These are phyloP conservation scores for Botrytis elliptica DNA, from an alignment of 2,329 filamentous ascomycete genomes.

Conservation along the genomic window DNA sequence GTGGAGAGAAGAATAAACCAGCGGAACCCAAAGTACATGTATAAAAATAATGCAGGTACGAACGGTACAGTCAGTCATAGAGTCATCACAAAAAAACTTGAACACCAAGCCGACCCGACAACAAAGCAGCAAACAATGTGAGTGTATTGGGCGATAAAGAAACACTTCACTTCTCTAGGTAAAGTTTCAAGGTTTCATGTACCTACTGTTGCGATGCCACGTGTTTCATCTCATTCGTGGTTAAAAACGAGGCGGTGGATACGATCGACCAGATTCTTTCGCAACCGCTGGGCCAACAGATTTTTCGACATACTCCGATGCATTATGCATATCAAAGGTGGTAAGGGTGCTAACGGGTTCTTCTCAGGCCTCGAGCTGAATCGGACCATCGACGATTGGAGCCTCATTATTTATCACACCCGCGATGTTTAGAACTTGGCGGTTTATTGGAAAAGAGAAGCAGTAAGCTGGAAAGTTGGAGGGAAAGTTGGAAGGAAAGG, in stretches of 20 bases:
- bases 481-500: neutral
- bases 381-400: neutral
- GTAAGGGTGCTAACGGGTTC: neutral
- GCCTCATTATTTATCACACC: neutral
- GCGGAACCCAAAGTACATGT: slow-evolving; percentile 1
- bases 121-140: slow-evolving; percentile 11
- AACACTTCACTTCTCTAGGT: slow-evolving; percentile 18
- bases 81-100: neutral
- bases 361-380: slow-evolving; percentile 14
- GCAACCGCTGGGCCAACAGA: slow-evolving; percentile 18
- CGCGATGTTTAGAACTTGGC: neutral
- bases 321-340: slow-evolving; percentile 12
- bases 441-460: neutral
- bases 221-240: slow-evolving; percentile 21
- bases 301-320: slow-evolving; percentile 1
- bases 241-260: slow-evolving; percentile 21
- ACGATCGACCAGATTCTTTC: slow-evolving; percentile 17
- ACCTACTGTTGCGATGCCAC: slow-evolving; percentile 19
- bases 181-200: slow-evolving; percentile 1
- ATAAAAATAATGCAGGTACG: slow-evolving; percentile 22
- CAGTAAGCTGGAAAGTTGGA: neutral
- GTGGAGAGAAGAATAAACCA: slow-evolving; percentile 13
- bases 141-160: slow-evolving; percentile 21
- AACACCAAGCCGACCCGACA: slow-evolving; percentile 13
- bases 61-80: neutral